phyloP scores from a whole-genome alignment of 257 asterid species.

The Primulina huaijiensis region DNA sequence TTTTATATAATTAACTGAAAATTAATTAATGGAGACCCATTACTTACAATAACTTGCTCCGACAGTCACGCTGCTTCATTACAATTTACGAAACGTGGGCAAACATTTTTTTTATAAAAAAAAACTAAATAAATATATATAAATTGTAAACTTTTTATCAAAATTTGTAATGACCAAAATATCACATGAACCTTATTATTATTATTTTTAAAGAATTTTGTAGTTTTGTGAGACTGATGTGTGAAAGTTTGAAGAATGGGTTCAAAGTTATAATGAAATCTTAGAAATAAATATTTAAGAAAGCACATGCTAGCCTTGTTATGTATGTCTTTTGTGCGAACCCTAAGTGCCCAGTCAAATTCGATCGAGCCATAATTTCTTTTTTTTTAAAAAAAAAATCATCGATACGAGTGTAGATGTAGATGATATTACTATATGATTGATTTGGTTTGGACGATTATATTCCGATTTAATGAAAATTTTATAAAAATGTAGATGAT shows the following conservation, averaged over 20 bases:
- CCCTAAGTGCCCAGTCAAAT: not conserved
- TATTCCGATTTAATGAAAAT: too few species aligned
- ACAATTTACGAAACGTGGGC: too few species aligned
- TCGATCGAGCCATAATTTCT: not conserved
- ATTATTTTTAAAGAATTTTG: too few species aligned
- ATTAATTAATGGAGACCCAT: not conserved
- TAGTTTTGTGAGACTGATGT: not conserved
- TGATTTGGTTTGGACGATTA: not conserved
- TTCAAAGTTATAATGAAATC: not conserved
- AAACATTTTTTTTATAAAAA: too few species aligned
- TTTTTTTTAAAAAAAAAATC: too few species aligned
- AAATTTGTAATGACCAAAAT: too few species aligned
- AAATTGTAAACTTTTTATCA: too few species aligned
- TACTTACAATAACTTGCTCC: conserved; percentile 22
- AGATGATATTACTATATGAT: not conserved
- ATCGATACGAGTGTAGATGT: not conserved
- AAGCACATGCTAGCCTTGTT: not conserved
- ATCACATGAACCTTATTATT: too few species aligned
- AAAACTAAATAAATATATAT: too few species aligned
- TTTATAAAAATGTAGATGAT: too few species aligned
- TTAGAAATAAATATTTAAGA: not conserved
- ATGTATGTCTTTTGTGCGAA: not conserved
- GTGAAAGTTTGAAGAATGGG: not conserved
- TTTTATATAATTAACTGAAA: not conserved
- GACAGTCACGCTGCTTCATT: conserved; percentile 39